These are phyloP conservation scores for Pseudogymnoascus sp. DNA, from an alignment of 2,329 filamentous ascomycete genomes.

Conservation along the genomic window DNA sequence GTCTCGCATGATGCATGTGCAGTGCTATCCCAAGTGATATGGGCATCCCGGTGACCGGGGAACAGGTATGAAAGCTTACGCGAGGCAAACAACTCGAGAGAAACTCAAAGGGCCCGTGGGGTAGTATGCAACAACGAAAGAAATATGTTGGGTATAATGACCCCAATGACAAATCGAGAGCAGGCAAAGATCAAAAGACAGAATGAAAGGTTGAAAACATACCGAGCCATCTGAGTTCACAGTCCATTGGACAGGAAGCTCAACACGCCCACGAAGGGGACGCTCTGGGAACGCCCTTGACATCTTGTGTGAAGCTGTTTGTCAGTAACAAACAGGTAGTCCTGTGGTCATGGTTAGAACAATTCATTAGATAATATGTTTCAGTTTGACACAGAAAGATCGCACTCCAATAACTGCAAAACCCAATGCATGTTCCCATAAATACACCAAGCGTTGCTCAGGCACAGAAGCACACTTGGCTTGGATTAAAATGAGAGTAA, in stretches of 20 bases:
- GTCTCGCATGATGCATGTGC: not conserved
- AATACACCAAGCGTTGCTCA: not conserved
- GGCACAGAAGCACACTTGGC: not conserved
- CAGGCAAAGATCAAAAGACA: not conserved
- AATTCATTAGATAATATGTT: not conserved
- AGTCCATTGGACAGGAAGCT: not conserved
- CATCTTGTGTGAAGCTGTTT: not conserved
- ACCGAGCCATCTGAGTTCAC: not conserved
- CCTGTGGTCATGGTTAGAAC: not conserved
- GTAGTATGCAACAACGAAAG: not conserved
- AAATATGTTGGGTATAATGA: not conserved
- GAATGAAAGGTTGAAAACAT: not conserved
- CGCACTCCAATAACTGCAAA: not conserved
- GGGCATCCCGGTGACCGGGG: not conserved
- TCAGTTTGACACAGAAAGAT: not conserved
- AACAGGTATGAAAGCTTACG: not conserved
- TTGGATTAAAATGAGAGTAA: not conserved
- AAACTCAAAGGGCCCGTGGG: not conserved
- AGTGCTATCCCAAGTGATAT: not conserved
- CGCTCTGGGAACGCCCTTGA: conserved; percentile 1
- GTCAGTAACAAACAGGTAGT: not conserved
- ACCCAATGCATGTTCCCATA: not conserved
- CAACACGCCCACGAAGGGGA: conserved; percentile 1
- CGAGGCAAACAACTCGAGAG: not conserved
- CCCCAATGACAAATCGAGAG: not conserved